Conservation (phyloP, 495 filamentous ascomycete genomes). For the Eremomyces bilateralis region DNA sequence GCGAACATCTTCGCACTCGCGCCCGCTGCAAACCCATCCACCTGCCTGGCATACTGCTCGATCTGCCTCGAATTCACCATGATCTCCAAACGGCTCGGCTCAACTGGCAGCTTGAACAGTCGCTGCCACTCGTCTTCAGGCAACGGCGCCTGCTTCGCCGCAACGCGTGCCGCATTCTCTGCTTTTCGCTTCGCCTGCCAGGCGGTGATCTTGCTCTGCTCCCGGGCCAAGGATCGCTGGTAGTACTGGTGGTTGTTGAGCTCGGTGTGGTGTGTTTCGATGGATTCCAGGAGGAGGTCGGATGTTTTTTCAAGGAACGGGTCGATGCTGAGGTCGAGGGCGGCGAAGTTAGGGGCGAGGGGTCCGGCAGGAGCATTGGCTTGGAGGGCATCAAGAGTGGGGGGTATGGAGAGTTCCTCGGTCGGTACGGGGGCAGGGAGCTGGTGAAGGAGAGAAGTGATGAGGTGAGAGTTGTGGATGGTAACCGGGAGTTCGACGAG, state of each 20-base stretch:
- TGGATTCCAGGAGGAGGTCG: slow-evolving; percentile 84
- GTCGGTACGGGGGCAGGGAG: slow-evolving; percentile 38
- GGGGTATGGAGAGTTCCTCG: slow-evolving; percentile 43
- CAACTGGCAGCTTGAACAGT: slow-evolving; percentile 87
- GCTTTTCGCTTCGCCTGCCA: slow-evolving; percentile 93
- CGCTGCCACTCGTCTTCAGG: slow-evolving; percentile 97
- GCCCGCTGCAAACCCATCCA: slow-evolving; percentile 85
- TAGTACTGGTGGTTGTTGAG: slow-evolving; percentile 99
- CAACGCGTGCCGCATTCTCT: slow-evolving; percentile 65
- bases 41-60: slow-evolving; percentile 92
- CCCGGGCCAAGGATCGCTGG: slow-evolving; percentile 79
- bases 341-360: slow-evolving; percentile 68
- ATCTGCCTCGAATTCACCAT: slow-evolving; percentile 89
- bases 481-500: slow-evolving; percentile 76
- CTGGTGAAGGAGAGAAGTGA: slow-evolving; percentile 87
- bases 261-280: slow-evolving; percentile 93
- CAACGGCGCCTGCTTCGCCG: slow-evolving; percentile 70
- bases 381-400: slow-evolving; percentile 53
- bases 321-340: slow-evolving; percentile 78
- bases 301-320: slow-evolving; percentile 98
- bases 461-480: slow-evolving; percentile 91
- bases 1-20: slow-evolving; percentile 97
- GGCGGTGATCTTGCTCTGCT: slow-evolving; percentile 85
- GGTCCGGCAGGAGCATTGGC: slow-evolving; percentile 31
- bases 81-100: slow-evolving; percentile 77